Percentiles rank a stretch among this genome's conserved stretches.
phyloP scores from a whole-genome alignment of 305 asterid genomes.

The Plantago lanceolata region DNA sequence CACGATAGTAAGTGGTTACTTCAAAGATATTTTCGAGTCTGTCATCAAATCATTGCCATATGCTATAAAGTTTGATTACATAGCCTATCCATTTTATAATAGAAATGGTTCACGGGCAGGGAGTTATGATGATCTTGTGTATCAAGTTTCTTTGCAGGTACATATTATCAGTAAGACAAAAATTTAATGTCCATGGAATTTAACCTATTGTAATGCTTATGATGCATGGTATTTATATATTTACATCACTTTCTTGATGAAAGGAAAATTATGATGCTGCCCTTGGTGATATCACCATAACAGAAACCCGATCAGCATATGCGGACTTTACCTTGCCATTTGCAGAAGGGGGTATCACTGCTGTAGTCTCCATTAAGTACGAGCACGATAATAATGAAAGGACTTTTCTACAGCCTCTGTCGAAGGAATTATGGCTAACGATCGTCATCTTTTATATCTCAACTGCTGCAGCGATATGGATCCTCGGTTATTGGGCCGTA shows the following conservation, averaged over 20 bases:
- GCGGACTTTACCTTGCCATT: conserved; percentile 34
- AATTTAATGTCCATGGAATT: no score
- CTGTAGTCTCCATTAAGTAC: conserved; percentile 19
- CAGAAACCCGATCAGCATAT: conserved; percentile 26
- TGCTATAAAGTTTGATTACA: not conserved
- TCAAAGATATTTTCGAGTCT: conserved; percentile 1
- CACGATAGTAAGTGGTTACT: not conserved
- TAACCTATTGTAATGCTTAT: no score
- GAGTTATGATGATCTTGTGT: not conserved
- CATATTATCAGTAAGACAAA: no score
- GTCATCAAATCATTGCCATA: not conserved
- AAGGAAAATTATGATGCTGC: conserved; percentile 29
- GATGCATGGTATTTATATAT: no score
- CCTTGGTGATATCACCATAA: conserved; percentile 32
- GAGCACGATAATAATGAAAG: conserved; percentile 18
- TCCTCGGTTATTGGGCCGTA: conserved; percentile 29
- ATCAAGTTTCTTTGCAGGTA: conserved; percentile 3
- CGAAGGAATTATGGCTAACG: conserved; percentile 29
- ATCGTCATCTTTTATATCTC: conserved; percentile 21
- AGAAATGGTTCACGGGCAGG: not conserved
- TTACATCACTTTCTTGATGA: not conserved
- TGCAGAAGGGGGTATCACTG: conserved; percentile 28
- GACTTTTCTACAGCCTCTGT: conserved; percentile 32
- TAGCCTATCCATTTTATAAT: not conserved
- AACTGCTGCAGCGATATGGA: conserved; percentile 29